Evolutionary conservation across 1,284 basidiomycete species (phyloP).

Genomic region (Gymnopus androsaceus): DNA sequence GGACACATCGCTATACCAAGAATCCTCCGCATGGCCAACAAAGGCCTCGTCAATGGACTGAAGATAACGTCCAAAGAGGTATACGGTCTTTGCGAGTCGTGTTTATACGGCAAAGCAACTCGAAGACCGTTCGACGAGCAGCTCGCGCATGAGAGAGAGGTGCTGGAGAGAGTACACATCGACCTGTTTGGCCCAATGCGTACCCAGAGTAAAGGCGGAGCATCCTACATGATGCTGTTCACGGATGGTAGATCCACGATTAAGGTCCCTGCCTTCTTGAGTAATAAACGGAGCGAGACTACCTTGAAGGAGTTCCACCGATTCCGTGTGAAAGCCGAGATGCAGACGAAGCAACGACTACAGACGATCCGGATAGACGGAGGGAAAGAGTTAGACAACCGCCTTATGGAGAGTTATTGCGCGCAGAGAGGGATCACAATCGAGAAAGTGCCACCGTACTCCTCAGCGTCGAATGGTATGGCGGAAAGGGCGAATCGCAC

Average conservation of each 20-base stretch:
- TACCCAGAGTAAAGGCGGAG: too few relatives aligned
- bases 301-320: neutral
- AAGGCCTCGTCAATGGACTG: constrained; percentile 5
- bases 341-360: too few relatives aligned
- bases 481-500: constrained; percentile 15
- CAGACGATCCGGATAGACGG: too few relatives aligned
- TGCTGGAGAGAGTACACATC: too few relatives aligned
- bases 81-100: constrained; percentile 21
- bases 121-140: constrained; percentile 19
- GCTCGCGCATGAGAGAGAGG: constrained; percentile 15
- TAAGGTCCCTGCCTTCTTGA: constrained; percentile 16
- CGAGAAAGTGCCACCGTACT: constrained; percentile 14
- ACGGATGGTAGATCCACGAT: constrained; percentile 16
- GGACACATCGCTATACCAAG: constrained; percentile 7
- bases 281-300: constrained; percentile 12
- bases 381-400: neutral
- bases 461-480: constrained; percentile 18
- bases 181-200: too few relatives aligned
- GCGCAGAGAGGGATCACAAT: constrained; percentile 1
- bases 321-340: too few relatives aligned
- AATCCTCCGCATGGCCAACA: neutral
- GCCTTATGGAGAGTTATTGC: neutral
- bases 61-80: constrained; percentile 8
- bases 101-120: constrained; percentile 24
- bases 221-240: too few relatives aligned